These are phyloP conservation scores for Drechslerella dactyloides DNA, from an alignment of 2,329 filamentous ascomycete species.

Conservation along the genomic window DNA sequence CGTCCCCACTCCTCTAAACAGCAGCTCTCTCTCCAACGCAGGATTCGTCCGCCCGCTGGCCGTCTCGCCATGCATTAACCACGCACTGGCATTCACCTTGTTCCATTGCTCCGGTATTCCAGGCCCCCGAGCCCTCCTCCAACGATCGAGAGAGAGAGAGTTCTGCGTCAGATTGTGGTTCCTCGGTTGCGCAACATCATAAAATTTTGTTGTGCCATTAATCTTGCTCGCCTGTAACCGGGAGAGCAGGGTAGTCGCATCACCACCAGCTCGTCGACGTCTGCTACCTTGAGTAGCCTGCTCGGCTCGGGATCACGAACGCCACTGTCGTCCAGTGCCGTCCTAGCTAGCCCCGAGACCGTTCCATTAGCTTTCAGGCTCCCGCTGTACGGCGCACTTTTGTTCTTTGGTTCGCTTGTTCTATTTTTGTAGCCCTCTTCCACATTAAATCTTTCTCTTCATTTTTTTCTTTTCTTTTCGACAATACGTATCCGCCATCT, in stretches of 20 bases:
- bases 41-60: constrained; percentile 38
- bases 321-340: not conserved
- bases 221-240: constrained; percentile 34
- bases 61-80: constrained; percentile 37
- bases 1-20: constrained; percentile 37
- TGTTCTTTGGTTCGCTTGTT: constrained; percentile 15
- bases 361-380: constrained; percentile 35
- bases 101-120: constrained; percentile 35
- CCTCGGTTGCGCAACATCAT: constrained; percentile 28
- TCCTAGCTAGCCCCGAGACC: constrained; percentile 28
- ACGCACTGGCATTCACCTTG: constrained; percentile 39
- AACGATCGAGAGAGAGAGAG: constrained; percentile 4
- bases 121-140: constrained; percentile 10
- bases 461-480: constrained; percentile 13
- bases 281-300: constrained; percentile 41
- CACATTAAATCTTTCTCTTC: constrained; percentile 3
- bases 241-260: constrained; percentile 40
- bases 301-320: constrained; percentile 1
- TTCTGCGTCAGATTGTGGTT: constrained; percentile 30
- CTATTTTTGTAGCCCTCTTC: constrained; percentile 15
- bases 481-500: constrained; percentile 11
- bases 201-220: constrained; percentile 20
- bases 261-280: constrained; percentile 18
- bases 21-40: constrained; percentile 31
- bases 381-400: constrained; percentile 5